Evolutionary conservation across 139 green algal species (phyloP), one percentile per base, ranked within the genome.

Genomic region (Chlorella sp.): DNA sequence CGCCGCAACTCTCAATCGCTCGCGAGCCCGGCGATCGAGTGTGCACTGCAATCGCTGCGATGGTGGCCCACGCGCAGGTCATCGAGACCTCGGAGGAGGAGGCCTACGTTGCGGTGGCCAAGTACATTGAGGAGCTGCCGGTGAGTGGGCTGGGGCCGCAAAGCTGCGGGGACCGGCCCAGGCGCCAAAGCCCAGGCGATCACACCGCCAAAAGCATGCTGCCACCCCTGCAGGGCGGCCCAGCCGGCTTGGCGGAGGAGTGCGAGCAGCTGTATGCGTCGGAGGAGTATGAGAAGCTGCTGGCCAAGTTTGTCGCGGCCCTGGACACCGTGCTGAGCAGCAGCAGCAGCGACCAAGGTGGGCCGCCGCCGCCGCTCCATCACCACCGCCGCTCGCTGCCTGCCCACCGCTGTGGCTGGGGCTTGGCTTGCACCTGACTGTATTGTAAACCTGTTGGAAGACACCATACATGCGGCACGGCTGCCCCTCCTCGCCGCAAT

Each of bases 11-110:
- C 48, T n/a, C n/a, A n/a, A 57, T 16, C 48, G 7, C 9, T 5
- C 48, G 48, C 48, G 48, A 57, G 48, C 48, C 48, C 48, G 9
- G 48, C 48, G 48, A 57, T 57, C 48, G 48, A 57, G 48, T 57
- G 48, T 9, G 48, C 48, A 57, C 48, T 57, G 48, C 48, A 57
- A 57, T 57, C 48, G 48, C 48, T 21, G 71, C 26, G 57, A 87
- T 87, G 83, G 83, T 76, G 73, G 73, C 73, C 48, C 57, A 81
- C 53, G 86, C 91, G 3, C 88, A 92, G 42, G 90, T 95, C 9
- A 90, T 95, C 48, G 91, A 94, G 66, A 95, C 91, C 24, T 93
- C 89, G 21, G 93, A 95, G 85, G 92, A 95, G 42, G 93, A 95
- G 57, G 91, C 89, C n/a, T 94, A 88, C 66, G 34, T 91, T 57